Percentiles rank a stretch among this genome's conserved stretches.
phyloP scores from a whole-genome alignment of 306 rosid species.

The Carpinus viminea region DNA sequence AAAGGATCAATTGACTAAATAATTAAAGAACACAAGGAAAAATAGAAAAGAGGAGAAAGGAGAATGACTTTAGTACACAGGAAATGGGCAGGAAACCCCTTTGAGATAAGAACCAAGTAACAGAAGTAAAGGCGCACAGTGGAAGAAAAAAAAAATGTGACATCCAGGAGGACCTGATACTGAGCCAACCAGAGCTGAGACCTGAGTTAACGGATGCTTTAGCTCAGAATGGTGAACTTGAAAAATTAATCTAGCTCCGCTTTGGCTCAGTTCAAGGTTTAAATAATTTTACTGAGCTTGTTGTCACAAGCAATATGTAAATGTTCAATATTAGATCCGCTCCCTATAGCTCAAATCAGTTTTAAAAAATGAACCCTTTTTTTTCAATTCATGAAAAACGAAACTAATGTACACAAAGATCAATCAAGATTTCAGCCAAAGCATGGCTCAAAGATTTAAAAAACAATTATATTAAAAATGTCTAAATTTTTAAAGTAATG shows the following conservation, averaged over 20 bases:
- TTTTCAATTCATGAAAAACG: constrained; percentile 1
- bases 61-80: not conserved
- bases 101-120: not conserved
- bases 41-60: not conserved
- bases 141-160: not conserved
- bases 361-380: not conserved
- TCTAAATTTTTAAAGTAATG: not conserved
- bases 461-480: not conserved
- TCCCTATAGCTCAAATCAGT: not conserved
- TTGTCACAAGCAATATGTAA: not conserved
- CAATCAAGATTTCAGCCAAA: not conserved
- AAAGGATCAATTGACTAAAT: not conserved
- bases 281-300: not conserved
- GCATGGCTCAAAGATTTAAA: not conserved
- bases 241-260: not conserved
- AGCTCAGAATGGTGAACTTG: not conserved
- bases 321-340: not conserved
- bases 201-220: not conserved
- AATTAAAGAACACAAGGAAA: not conserved
- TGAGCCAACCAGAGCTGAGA: not conserved
- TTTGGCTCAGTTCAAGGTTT: not conserved
- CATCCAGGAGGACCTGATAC: not conserved
- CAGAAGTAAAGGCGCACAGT: not conserved
- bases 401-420: not conserved
- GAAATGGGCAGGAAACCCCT: not conserved